Conservation (phyloP, 202 grass and related monocot species). For the Digitaria exilis region DNA sequence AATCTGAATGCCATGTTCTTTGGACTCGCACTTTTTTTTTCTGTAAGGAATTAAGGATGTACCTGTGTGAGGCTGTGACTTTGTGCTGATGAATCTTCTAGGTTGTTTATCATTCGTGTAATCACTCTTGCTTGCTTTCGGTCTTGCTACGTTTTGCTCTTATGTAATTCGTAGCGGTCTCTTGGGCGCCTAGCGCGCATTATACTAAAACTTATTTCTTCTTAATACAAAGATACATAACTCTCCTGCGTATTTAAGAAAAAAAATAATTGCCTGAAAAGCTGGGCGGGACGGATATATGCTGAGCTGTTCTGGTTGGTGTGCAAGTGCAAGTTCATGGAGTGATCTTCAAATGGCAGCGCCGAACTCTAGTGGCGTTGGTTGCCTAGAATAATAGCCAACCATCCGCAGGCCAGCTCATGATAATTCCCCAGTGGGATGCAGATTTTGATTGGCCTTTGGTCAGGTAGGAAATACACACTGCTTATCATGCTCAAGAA, state of each 20-base stretch:
- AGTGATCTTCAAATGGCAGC: neutral
- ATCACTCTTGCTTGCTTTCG: no score
- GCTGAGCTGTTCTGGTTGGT: slow-evolving; percentile 9
- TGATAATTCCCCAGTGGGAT: neutral
- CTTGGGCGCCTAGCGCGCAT: no score
- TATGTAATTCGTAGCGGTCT: no score
- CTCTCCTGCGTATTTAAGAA: no score
- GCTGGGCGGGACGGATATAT: neutral
- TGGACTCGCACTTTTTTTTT: neutral
- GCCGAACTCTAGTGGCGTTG: neutral
- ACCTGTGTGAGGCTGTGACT: no score
- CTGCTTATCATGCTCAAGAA: slow-evolving; percentile 12
- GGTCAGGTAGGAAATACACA: neutral
- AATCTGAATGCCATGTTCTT: neutral
- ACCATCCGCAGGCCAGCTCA: slow-evolving; percentile 25
- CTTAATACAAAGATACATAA: no score
- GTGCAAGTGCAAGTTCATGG: neutral
- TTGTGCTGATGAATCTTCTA: neutral
- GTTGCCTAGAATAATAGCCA: slow-evolving; percentile 17
- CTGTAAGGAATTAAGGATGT: no score
- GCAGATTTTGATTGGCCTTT: neutral
- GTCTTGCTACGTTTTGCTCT: no score
- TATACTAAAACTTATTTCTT: no score
- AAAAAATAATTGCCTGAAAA: neutral
- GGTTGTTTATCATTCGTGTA: no score